A percentile compares a stretch with the other conserved stretches of the same genome.
phyloP scores from a whole-genome alignment of 805 yeast genomes.

The Ogataea henricii region DNA sequence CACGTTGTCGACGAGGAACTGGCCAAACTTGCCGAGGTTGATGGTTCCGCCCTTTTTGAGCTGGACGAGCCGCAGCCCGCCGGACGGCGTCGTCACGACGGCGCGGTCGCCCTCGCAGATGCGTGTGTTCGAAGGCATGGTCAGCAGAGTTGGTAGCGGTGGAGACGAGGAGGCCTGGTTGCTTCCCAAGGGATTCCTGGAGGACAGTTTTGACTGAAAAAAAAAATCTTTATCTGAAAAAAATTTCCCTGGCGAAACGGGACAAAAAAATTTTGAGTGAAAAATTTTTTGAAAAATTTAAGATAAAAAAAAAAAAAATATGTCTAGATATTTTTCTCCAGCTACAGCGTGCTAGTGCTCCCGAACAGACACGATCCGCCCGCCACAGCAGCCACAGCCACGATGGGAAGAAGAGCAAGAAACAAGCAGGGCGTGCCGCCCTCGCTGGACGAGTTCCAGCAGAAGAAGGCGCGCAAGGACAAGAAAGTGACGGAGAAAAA shows the following conservation, averaged over 20 bases:
- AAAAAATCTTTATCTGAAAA: constrained; percentile 3
- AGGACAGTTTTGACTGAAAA: neutral
- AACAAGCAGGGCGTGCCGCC: constrained; percentile 95
- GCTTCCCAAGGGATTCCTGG: too few species aligned
- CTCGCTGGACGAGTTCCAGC: constrained; percentile 76
- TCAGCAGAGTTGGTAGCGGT: too few species aligned
- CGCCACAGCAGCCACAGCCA: neutral
- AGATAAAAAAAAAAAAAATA: constrained; percentile 1
- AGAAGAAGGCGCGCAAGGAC: constrained; percentile 43
- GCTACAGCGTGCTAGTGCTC: neutral
- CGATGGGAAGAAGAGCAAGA: constrained; percentile 91
- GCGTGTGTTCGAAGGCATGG: neutral
- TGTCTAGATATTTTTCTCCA: neutral
- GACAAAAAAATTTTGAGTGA: constrained; percentile 19
- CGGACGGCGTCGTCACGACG: constrained; percentile 78
- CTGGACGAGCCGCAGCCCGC: constrained; percentile 71
- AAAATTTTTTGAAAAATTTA: constrained; percentile 5
- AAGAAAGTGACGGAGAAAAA: constrained; percentile 31
- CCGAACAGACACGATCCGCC: too few species aligned
- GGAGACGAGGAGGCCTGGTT: too few species aligned
- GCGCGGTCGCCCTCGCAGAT: constrained; percentile 56
- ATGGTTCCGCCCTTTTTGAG: constrained; percentile 61
- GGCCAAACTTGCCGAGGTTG: constrained; percentile 89
- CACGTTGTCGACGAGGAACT: constrained; percentile 71
- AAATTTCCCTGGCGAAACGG: constrained; percentile 15